A percentile compares a stretch with the other conserved stretches of the same genome.
These are phyloP conservation scores for Trichoderma aggressivum DNA, from an alignment of 2,329 filamentous ascomycete genomes.

Conservation along the genomic window DNA sequence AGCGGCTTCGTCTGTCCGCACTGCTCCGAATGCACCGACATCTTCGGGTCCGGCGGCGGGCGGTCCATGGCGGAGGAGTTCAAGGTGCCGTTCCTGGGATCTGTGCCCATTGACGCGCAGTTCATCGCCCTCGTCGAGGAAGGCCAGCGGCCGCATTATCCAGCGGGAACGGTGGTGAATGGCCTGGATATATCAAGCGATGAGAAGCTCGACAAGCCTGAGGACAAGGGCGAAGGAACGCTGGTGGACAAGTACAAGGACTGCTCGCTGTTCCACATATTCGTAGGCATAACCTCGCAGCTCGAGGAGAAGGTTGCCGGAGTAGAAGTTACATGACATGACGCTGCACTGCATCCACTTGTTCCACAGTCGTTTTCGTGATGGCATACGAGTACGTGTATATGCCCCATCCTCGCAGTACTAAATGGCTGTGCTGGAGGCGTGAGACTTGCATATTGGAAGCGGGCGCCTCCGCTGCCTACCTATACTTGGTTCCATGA, in stretches of 20 bases:
- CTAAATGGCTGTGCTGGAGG: background rate
- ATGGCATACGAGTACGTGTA: background rate
- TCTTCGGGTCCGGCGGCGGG: slow-evolving; percentile 90
- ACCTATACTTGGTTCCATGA: background rate
- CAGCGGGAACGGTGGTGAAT: slow-evolving; percentile 61
- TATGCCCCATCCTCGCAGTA: background rate
- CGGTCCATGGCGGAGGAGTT: slow-evolving; percentile 87
- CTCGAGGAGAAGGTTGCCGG: slow-evolving; percentile 1
- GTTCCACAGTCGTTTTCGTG: background rate
- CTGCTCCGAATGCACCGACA: slow-evolving; percentile 82
- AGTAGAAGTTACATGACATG: slow-evolving; percentile 12
- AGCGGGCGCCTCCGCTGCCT: background rate
- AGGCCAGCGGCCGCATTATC: slow-evolving; percentile 61
- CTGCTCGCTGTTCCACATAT: slow-evolving; percentile 69
- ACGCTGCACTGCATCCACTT: background rate
- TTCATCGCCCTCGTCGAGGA: slow-evolving; percentile 87
- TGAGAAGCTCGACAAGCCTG: slow-evolving; percentile 22
- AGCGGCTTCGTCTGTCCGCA: slow-evolving; percentile 80
- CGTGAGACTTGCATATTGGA: background rate
- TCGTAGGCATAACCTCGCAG: slow-evolving; percentile 58
- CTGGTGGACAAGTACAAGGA: slow-evolving; percentile 69
- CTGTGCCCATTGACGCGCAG: slow-evolving; percentile 87
- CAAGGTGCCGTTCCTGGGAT: slow-evolving; percentile 76
- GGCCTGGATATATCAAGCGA: slow-evolving; percentile 49
- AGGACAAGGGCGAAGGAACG: slow-evolving; percentile 28